phyloP scores from a whole-genome alignment of 2,329 filamentous ascomycete species.

The Fusarium caatingaense region DNA sequence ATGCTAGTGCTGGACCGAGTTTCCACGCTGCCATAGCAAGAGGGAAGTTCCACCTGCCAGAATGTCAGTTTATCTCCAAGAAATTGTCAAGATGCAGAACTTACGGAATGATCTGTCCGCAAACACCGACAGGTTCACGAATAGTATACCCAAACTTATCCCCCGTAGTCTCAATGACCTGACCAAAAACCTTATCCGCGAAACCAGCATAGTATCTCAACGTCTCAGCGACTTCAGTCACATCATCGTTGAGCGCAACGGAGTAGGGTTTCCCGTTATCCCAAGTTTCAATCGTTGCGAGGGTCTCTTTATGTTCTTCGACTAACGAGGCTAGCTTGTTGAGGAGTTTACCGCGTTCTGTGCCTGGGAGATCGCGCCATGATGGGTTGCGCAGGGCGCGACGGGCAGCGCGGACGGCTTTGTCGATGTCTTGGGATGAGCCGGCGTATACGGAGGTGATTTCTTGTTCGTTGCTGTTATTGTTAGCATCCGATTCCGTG shows the following conservation, averaged over 20 bases:
- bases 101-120: conserved; percentile 75
- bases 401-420: conserved; percentile 61
- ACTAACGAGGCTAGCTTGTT: conserved; percentile 77
- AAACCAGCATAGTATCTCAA: conserved; percentile 82
- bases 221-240: conserved; percentile 60
- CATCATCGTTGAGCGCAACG: conserved; percentile 73
- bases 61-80: neutral
- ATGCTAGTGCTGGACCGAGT: conserved; percentile 75
- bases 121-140: conserved; percentile 81
- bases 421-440: conserved; percentile 48
- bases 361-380: conserved; percentile 75
- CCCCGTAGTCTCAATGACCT: conserved; percentile 76
- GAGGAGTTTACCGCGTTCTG: conserved; percentile 76
- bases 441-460: conserved; percentile 51
- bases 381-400: conserved; percentile 74
- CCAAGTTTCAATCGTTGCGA: conserved; percentile 76
- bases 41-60: conserved; percentile 72
- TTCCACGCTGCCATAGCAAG: conserved; percentile 69
- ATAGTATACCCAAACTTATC: conserved; percentile 81
- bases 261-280: conserved; percentile 79
- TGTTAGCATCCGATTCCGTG: neutral
- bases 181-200: conserved; percentile 82
- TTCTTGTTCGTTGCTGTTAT: conserved; percentile 46
- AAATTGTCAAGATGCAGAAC: accelerated
- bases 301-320: conserved; percentile 66